Percentiles rank a stretch among this genome's conserved stretches.
phyloP scores from a whole-genome alignment of 768 basidiomycete genomes.

The Kwoniella bestiolae region DNA sequence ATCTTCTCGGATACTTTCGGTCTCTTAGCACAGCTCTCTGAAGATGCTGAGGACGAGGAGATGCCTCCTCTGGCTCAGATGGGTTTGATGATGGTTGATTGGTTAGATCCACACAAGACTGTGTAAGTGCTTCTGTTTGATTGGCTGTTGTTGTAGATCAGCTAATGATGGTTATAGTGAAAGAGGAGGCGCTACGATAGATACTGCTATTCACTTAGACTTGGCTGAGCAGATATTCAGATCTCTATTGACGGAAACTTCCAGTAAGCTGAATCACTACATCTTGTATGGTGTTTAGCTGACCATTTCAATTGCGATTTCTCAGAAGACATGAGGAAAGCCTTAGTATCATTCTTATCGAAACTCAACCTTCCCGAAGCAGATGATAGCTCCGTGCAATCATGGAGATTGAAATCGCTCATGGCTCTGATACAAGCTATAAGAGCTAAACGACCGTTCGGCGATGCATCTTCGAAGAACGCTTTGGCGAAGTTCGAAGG shows the following conservation, averaged over 20 bases:
- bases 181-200: slow-evolving; percentile 58
- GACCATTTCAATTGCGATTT: background rate
- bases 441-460: slow-evolving; percentile 62
- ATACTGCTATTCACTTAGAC: slow-evolving; percentile 63
- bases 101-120: slow-evolving; percentile 81
- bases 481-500: slow-evolving; percentile 74
- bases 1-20: slow-evolving; percentile 73
- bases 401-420: slow-evolving; percentile 16
- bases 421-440: slow-evolving; percentile 16
- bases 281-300: background rate
- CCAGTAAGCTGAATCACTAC: slow-evolving; percentile 61
- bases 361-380: slow-evolving; percentile 69
- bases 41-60: slow-evolving; percentile 68
- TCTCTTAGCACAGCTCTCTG: slow-evolving; percentile 65
- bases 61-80: slow-evolving; percentile 76
- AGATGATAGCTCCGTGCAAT: slow-evolving; percentile 60
- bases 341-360: slow-evolving; percentile 67
- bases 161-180: slow-evolving; percentile 55
- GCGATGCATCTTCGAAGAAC: slow-evolving; percentile 68
- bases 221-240: slow-evolving; percentile 67
- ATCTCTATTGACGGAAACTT: slow-evolving; percentile 62
- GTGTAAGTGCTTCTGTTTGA: slow-evolving; percentile 56
- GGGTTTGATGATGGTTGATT: slow-evolving; percentile 78
- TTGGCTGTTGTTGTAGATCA: background rate
- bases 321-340: slow-evolving; percentile 69